Evolutionary conservation across 176 grass and related monocot genomes (phyloP).

Genomic region (Oryza meridionalis): DNA sequence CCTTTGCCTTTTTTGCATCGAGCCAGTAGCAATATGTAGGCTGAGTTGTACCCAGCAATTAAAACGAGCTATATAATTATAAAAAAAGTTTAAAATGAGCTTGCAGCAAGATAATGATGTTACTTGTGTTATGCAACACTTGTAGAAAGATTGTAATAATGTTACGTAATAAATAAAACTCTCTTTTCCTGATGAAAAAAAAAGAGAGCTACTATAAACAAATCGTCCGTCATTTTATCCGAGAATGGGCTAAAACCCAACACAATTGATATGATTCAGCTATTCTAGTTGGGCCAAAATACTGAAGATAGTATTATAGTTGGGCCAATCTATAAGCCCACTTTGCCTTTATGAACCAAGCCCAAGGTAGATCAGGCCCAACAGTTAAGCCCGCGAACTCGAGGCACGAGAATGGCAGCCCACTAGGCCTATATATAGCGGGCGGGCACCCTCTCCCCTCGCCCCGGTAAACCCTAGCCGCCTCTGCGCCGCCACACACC

Average conservation of each 20-base stretch:
- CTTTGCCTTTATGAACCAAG: neutral
- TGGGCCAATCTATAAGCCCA: neutral
- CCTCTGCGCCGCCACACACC: constrained; percentile 23
- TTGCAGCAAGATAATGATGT: no score
- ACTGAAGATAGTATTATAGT: neutral
- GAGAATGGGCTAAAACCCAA: neutral
- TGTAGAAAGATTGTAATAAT: no score
- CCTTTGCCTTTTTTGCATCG: neutral
- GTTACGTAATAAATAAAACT: no score
- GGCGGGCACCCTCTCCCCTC: neutral
- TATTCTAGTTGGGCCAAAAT: neutral
- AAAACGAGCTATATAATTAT: neutral
- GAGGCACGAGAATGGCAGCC: constrained; percentile 32
- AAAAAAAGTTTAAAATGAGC: no score
- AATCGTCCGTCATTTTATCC: neutral
- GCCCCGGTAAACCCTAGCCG: constrained; percentile 52
- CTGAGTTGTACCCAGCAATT: neutral
- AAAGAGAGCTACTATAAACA: no score
- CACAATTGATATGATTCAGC: no score
- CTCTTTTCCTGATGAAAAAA: no score
- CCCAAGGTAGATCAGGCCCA: neutral
- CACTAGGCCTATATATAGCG: constrained; percentile 53
- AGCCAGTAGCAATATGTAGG: neutral
- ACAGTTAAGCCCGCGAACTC: neutral
- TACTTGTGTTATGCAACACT: no score